These are phyloP conservation scores for Blastomyces gilchristii DNA, from an alignment of 2,329 filamentous ascomycete genomes.

Conservation along the genomic window DNA sequence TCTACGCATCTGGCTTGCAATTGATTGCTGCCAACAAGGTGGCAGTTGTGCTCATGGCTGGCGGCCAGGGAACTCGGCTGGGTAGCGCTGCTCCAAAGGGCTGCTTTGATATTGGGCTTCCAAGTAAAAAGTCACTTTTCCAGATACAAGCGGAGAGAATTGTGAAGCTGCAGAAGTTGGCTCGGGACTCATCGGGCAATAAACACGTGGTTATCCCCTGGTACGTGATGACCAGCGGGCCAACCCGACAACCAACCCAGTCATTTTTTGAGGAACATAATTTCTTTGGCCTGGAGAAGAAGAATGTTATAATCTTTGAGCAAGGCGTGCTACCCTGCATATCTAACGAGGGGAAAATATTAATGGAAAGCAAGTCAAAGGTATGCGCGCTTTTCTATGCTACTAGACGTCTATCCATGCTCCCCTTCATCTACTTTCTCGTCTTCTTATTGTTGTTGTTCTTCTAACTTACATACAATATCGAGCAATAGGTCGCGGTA, in stretches of 20 bases:
- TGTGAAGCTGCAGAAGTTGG: constrained; percentile 70
- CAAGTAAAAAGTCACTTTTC: constrained; percentile 88
- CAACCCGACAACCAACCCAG: constrained; percentile 84
- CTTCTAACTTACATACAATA: constrained; percentile 10
- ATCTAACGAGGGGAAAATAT: constrained; percentile 93
- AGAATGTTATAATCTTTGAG: constrained; percentile 88
- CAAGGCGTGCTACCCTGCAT: constrained; percentile 95
- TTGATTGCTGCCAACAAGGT: constrained; percentile 59
- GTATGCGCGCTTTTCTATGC: constrained; percentile 29
- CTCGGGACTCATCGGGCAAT: constrained; percentile 56
- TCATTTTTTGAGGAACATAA: constrained; percentile 80
- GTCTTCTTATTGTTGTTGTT: not conserved
- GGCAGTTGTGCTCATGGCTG: constrained; percentile 89
- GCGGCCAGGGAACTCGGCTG: constrained; percentile 87
- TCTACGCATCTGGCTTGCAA: constrained; percentile 64
- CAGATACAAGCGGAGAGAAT: constrained; percentile 96
- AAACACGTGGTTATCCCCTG: constrained; percentile 65
- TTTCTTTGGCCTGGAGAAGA: constrained; percentile 79
- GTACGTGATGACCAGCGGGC: constrained; percentile 99
- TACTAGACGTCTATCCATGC: not conserved
- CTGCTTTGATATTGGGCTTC: constrained; percentile 91
- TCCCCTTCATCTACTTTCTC: not conserved
- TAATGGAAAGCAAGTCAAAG: constrained; percentile 81
- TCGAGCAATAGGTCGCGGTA: constrained; percentile 56
- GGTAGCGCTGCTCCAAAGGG: constrained; percentile 95